These are phyloP conservation scores for Cyclocybe aegerita DNA, from an alignment of 768 basidiomycete species.

Conservation along the genomic window DNA sequence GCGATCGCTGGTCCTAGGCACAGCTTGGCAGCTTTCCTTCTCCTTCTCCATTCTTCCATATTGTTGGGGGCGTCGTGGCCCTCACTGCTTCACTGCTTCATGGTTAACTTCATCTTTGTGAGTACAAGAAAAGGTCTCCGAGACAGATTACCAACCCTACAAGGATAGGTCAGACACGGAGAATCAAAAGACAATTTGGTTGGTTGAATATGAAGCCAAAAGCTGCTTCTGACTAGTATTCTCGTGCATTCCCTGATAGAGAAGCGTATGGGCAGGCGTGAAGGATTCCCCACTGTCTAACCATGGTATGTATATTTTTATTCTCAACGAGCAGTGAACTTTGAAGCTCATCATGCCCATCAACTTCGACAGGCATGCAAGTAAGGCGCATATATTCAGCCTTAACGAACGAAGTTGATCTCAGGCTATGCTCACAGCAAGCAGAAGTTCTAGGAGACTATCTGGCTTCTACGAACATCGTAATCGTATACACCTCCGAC, in stretches of 20 bases:
- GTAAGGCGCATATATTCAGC: constrained; percentile 32
- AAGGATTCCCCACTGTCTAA: constrained; percentile 72
- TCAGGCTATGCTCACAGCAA: constrained; percentile 38
- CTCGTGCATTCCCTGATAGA: constrained; percentile 8
- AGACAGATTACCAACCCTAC: neutral
- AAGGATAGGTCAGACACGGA: constrained; percentile 64
- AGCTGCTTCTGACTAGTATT: neutral
- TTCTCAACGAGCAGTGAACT: too few relatives aligned
- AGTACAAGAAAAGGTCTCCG: constrained; percentile 10
- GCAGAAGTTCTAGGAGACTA: constrained; percentile 59
- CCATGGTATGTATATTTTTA: constrained; percentile 50
- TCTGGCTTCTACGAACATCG: constrained; percentile 46
- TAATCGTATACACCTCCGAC: constrained; percentile 64
- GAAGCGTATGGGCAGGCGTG: constrained; percentile 70
- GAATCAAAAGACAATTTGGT: constrained; percentile 80
- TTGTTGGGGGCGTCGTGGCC: neutral
- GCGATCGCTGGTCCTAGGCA: neutral
- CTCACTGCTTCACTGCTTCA: neutral
- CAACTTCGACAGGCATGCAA: constrained; percentile 45
- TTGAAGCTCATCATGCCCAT: neutral
- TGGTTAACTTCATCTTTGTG: constrained; percentile 44
- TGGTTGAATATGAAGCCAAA: constrained; percentile 19
- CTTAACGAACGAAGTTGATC: neutral
- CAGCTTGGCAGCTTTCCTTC: neutral
- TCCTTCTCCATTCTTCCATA: constrained; percentile 3